Conservation (phyloP, 495 filamentous ascomycete species). For the Lasiosphaeria ovina region DNA sequence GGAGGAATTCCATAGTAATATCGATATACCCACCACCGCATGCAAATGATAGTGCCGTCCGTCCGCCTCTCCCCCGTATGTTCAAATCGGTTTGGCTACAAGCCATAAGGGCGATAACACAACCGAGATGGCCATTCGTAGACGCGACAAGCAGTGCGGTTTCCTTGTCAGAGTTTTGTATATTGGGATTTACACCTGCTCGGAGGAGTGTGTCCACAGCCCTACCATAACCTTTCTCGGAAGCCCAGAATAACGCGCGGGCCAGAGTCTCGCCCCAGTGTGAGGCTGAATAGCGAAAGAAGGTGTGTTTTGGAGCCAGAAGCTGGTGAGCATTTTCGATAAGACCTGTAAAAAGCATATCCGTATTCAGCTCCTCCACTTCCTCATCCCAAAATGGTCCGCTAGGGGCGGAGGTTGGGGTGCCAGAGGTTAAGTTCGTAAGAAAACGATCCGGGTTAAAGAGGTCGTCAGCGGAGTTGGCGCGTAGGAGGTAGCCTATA, state of each 20-base stretch:
- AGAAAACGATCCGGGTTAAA: constrained; percentile 5
- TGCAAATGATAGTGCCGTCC: constrained; percentile 27
- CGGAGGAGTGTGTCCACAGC: constrained; percentile 16
- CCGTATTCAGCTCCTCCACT: background rate
- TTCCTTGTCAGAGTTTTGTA: constrained; percentile 4
- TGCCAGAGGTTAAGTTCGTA: background rate
- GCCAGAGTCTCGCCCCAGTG: constrained; percentile 24
- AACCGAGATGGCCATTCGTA: constrained; percentile 13
- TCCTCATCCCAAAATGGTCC: background rate
- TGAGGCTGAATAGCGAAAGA: constrained; percentile 21
- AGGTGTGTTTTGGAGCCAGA: constrained; percentile 6
- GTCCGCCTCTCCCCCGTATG: constrained; percentile 3
- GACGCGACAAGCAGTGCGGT: constrained; percentile 14
- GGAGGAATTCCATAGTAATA: constrained; percentile 8
- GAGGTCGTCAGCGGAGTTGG: constrained; percentile 19
- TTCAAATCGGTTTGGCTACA: constrained; percentile 5
- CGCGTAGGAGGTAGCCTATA: constrained; percentile 20
- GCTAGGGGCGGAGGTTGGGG: background rate
- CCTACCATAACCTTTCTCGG: constrained; percentile 15
- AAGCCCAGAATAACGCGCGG: constrained; percentile 20
- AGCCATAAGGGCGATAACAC: constrained; percentile 10
- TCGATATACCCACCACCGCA: constrained; percentile 17
- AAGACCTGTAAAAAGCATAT: background rate
- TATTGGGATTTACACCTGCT: background rate
- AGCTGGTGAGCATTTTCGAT: constrained; percentile 9